These are phyloP conservation scores for Acacia pycnantha DNA, from an alignment of 331 rosid species.

Conservation along the genomic window DNA sequence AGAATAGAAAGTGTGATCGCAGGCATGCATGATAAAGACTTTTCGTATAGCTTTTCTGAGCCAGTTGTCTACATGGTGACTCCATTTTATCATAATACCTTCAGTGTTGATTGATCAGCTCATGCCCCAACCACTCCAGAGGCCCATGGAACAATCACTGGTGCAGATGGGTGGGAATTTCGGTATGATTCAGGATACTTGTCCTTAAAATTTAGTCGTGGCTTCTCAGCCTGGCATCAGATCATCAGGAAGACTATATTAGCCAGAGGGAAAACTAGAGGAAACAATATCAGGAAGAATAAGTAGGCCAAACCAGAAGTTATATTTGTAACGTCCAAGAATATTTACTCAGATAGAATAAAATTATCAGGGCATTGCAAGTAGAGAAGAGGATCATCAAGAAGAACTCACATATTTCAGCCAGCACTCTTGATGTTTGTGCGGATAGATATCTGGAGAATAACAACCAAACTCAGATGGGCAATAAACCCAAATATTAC, in stretches of 20 bases:
- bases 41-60: conserved; percentile 31
- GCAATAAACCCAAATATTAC: conserved; percentile 97
- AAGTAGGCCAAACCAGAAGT: conserved; percentile 18
- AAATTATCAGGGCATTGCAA: conserved; percentile 13
- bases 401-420: conserved; percentile 73
- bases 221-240: conserved; percentile 75
- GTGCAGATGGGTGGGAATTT: conserved; percentile 70
- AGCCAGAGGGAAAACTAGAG: not conserved
- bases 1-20: conserved; percentile 27
- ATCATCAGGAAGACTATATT: conserved; percentile 27
- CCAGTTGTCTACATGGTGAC: conserved; percentile 25
- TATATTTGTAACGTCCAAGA: not conserved
- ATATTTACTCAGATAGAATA: not conserved
- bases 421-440: conserved; percentile 90
- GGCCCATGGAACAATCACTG: conserved; percentile 84
- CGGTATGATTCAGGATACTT: conserved; percentile 72
- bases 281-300: not conserved
- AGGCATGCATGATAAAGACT: conserved; percentile 30
- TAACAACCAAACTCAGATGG: conserved; percentile 84
- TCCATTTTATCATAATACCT: conserved; percentile 15
- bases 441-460: conserved; percentile 90
- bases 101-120: conserved; percentile 22
- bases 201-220: conserved; percentile 67
- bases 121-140: conserved; percentile 62
- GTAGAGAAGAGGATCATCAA: not conserved